Conservation (phyloP, 495 filamentous ascomycete genomes). For the Penicillium ucsense region DNA sequence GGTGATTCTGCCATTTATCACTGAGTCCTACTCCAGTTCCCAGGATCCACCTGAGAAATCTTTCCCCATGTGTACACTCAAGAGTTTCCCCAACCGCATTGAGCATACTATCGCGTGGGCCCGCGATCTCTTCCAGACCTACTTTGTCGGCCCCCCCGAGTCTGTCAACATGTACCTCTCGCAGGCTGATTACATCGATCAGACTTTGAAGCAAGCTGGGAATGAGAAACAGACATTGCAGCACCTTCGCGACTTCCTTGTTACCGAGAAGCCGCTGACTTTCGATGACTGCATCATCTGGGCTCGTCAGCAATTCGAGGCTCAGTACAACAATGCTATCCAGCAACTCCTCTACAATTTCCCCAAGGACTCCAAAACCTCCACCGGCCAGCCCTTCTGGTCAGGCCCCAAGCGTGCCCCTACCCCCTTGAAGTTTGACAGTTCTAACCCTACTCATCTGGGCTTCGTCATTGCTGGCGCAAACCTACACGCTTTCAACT, state of each 20-base stretch:
- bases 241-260: constrained; percentile 81
- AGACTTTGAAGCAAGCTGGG: constrained; percentile 84
- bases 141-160: constrained; percentile 88
- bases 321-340: constrained; percentile 94
- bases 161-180: constrained; percentile 90
- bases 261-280: constrained; percentile 80
- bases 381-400: constrained; percentile 89
- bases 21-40: constrained; percentile 97
- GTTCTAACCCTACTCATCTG: constrained; percentile 72
- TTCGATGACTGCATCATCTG: constrained; percentile 95
- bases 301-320: constrained; percentile 90
- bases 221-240: constrained; percentile 95
- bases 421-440: constrained; percentile 80
- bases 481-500: constrained; percentile 96
- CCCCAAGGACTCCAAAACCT: constrained; percentile 84
- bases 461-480: constrained; percentile 80
- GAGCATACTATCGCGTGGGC: constrained; percentile 99
- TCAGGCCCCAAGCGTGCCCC: constrained; percentile 97
- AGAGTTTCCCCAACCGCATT: constrained; percentile 97
- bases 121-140: constrained; percentile 85
- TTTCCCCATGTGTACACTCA: constrained; percentile 96
- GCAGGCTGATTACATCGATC: constrained; percentile 82
- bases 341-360: constrained; percentile 97
- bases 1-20: constrained; percentile 80
- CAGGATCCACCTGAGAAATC: constrained; percentile 98